Base-by-base conservation (phyloP, 1,284 basidiomycete species). In the Cutaneotrichosporon dermatis region DNA sequence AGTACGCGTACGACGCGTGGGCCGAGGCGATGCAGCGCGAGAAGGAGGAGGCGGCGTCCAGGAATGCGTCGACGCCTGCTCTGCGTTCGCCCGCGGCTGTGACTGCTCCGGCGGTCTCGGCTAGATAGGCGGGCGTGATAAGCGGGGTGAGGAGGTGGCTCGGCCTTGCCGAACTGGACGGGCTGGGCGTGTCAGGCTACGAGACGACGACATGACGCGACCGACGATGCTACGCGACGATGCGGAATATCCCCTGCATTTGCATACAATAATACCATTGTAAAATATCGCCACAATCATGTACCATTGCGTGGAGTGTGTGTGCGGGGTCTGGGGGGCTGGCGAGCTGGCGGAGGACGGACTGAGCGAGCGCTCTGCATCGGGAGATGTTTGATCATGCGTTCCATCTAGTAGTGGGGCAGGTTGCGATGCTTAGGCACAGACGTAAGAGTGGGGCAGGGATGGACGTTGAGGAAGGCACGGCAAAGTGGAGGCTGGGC, bases 1-100 rank as follows among this genome's bases (percentile, higher is more conserved):
- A 61, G 44, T 79, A 77, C 59, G 75, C 75, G 33, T 79, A 79
- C 62, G 77, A 79, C 59, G 77, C 77, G 25, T 76, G 74, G 61
- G 71, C 74, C 45, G 76, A 78, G 62, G 66, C 66, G 49, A 58
- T 71, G 44, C 46, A 44, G 39, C 54, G 34, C 37, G 59, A 60
- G 39, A 45, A 43, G 33, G 54, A 48, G 33, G 59, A 51, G 44
- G 46, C 40, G 4, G 16, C 34, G 13, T 48, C 52, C 42, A 53
- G 42, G 34, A 46, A 43, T 8, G 37, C 37, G 16, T 10, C 39
- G 16, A 9, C 50, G 15, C 16, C 50, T 15, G 4, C 50, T n/a
- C 9, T 51, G 37, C 50, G 25, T 39, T 44, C 41, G 41, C 52
- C 52, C 12, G 39, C 39, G n/a, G 36, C 52, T 9, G 8, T 54